phyloP scores from a whole-genome alignment of 2,329 filamentous ascomycete species.

The Chrysoporthe austroafricana region DNA sequence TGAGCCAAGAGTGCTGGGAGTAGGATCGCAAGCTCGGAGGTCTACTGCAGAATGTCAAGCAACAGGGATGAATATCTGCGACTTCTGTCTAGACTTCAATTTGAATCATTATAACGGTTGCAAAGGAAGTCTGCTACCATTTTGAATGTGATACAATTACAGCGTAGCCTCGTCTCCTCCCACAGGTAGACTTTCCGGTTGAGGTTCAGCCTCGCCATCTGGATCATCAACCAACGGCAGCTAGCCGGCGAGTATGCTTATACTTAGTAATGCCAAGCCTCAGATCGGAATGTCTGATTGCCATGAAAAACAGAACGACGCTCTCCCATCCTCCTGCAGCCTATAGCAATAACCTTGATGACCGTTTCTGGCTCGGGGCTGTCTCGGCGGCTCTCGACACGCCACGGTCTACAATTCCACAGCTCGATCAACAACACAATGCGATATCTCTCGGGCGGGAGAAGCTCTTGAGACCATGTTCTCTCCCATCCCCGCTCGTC shows the following conservation, averaged over 20 bases:
- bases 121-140: background rate
- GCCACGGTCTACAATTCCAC: background rate
- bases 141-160: background rate
- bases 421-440: background rate
- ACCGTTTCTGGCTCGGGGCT: background rate
- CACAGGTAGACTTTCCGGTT: background rate
- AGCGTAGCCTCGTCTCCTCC: background rate
- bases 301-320: background rate
- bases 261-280: background rate
- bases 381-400: slow-evolving; percentile 5
- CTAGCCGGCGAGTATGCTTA: background rate
- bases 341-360: background rate
- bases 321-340: background rate
- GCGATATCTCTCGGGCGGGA: background rate
- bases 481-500: no score
- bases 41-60: background rate
- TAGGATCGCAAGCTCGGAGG: no score
- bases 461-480: background rate
- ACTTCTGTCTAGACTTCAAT: background rate
- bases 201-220: background rate
- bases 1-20: background rate
- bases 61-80: background rate
- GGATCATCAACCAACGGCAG: background rate
- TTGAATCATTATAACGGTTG: background rate
- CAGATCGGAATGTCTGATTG: background rate